Percentiles rank a stretch among this genome's conserved stretches.
phyloP scores from a whole-genome alignment of 1,139 yeast species.

The Yamadazyma oceani region DNA sequence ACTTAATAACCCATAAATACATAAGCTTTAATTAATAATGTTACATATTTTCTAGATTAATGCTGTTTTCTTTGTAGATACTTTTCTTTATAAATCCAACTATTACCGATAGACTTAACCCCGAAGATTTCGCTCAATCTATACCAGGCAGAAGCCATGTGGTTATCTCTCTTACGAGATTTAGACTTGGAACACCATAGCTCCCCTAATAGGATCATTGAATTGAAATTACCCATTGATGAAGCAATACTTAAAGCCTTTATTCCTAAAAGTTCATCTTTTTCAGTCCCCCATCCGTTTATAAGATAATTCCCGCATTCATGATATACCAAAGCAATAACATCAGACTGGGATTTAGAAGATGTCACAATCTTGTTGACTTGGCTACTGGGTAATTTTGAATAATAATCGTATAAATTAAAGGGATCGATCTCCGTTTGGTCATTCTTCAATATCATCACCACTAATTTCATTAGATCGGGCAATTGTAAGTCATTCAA shows the following conservation, averaged over 20 bases:
- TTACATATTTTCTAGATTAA: neutral
- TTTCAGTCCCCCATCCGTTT: constrained; percentile 59
- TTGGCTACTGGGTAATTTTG: constrained; percentile 25
- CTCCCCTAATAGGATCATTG: constrained; percentile 72
- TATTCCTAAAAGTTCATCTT: constrained; percentile 60
- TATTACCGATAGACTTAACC: constrained; percentile 63
- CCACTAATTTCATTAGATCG: constrained; percentile 31
- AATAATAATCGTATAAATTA: constrained; percentile 26
- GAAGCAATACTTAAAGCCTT: constrained; percentile 66
- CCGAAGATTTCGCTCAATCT: constrained; percentile 68
- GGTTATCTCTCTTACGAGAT: constrained; percentile 55
- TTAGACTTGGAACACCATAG: constrained; percentile 63
- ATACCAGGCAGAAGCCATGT: constrained; percentile 70
- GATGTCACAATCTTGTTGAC: constrained; percentile 27
- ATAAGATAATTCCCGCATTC: constrained; percentile 65
- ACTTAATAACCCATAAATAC: neutral
- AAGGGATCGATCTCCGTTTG: constrained; percentile 32
- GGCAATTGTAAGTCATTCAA: constrained; percentile 30
- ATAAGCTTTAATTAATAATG: neutral
- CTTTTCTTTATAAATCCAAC: constrained; percentile 78
- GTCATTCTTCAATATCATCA: constrained; percentile 23
- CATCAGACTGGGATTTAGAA: constrained; percentile 29
- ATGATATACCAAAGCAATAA: constrained; percentile 34
- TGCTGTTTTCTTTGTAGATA: constrained; percentile 36
- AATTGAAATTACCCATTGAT: constrained; percentile 65